Conservation (phyloP, 257 asterid genomes). For the Fraxinus quadrangulata region DNA sequence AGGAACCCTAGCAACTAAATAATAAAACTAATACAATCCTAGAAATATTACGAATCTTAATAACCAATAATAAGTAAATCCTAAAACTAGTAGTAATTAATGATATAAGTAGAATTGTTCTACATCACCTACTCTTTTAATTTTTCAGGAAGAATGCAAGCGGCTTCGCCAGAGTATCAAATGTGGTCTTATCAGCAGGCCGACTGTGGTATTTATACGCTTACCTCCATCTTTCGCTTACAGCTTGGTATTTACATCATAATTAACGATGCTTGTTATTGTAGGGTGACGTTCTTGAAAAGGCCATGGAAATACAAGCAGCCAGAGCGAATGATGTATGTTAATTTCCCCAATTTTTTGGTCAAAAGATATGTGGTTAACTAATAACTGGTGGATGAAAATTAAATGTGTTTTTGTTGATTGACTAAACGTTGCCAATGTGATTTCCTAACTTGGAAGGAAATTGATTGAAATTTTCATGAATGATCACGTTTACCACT, state of each 20-base stretch:
- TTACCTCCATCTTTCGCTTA: slow-evolving; percentile 16
- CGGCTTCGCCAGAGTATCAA: slow-evolving; percentile 98
- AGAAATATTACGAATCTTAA: too few species aligned
- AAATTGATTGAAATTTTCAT: neutral
- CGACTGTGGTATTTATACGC: slow-evolving; percentile 74
- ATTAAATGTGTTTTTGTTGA: neutral
- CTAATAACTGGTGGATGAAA: slow-evolving; percentile 9
- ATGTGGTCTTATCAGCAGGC: slow-evolving; percentile 86
- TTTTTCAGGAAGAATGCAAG: slow-evolving; percentile 93
- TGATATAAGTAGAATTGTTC: too few species aligned
- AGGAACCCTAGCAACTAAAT: too few species aligned
- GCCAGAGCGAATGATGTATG: slow-evolving; percentile 95
- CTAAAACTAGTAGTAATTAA: too few species aligned
- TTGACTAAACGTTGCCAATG: neutral
- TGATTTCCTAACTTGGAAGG: neutral
- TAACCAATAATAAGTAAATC: too few species aligned
- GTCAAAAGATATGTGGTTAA: neutral
- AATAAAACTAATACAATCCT: too few species aligned
- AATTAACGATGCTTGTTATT: slow-evolving; percentile 29
- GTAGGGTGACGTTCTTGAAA: slow-evolving; percentile 98
- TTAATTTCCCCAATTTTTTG: slow-evolving; percentile 17
- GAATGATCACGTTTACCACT: neutral
- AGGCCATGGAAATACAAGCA: slow-evolving; percentile 83
- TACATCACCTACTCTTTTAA: slow-evolving; percentile 1
- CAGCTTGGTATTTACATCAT: slow-evolving; percentile 17